Evolutionary conservation across 192 early-diverging fungal genomes (phyloP).

Genomic region (Backusella tuberculispora): DNA sequence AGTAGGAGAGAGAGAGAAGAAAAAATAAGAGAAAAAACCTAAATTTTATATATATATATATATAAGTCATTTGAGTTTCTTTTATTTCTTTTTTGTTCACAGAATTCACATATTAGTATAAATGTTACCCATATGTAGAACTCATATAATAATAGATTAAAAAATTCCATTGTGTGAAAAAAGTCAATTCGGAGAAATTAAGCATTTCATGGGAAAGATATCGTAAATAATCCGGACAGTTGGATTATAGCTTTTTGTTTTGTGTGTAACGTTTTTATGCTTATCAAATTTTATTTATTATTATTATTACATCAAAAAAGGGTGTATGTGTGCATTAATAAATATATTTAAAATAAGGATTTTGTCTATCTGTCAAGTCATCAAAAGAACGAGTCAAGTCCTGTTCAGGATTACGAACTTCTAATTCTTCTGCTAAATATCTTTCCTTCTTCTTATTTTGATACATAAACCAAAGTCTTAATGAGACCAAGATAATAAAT

Average conservation of each 20-base stretch:
- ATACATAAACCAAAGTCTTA: background rate
- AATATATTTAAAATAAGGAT: conserved; percentile 26
- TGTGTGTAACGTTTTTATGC: background rate
- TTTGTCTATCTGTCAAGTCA: conserved; percentile 31
- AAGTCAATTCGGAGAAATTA: conserved; percentile 6
- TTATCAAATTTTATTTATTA: background rate
- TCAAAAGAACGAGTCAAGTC: conserved; percentile 27
- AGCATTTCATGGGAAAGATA: background rate
- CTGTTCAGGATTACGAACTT: background rate
- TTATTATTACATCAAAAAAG: background rate
- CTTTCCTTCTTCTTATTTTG: conserved; percentile 5
- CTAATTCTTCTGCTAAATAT: background rate
- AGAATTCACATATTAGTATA: no score
- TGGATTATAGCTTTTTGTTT: background rate
- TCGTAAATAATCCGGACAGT: background rate
- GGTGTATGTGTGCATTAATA: conserved; percentile 1
- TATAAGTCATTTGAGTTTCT: no score
- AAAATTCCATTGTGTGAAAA: background rate
- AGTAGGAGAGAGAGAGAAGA: background rate
- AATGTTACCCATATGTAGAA: background rate
- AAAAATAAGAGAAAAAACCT: background rate
- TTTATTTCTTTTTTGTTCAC: no score
- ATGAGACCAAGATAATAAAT: background rate
- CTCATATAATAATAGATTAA: no score
- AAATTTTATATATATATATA: background rate